These are phyloP conservation scores for Boeremia exigua DNA, from an alignment of 2,329 filamentous ascomycete genomes.

Conservation along the genomic window DNA sequence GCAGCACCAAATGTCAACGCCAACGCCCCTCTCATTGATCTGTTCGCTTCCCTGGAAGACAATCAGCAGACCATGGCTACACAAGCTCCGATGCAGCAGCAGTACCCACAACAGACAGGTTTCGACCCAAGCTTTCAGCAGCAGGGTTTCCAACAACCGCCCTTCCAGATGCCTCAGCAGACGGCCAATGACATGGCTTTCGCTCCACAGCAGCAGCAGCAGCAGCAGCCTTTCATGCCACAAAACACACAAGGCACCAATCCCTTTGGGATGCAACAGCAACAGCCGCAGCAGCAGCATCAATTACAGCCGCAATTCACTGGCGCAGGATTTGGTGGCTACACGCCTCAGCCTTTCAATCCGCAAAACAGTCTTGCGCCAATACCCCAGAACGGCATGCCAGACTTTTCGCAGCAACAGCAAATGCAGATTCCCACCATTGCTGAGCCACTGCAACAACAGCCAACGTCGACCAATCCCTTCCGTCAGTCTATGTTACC, in stretches of 20 bases:
- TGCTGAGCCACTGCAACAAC: conserved; percentile 54
- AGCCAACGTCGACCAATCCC: conserved; percentile 77
- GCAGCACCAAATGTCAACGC: conserved; percentile 19
- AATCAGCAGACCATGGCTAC: conserved; percentile 46
- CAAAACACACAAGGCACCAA: conserved; percentile 71
- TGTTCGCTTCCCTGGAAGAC: conserved; percentile 43
- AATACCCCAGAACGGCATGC: conserved; percentile 58
- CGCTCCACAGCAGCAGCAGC: conserved; percentile 34
- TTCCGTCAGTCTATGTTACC: conserved; percentile 89
- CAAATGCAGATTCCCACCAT: conserved; percentile 40
- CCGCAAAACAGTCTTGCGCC: conserved; percentile 52
- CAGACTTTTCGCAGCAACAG: conserved; percentile 51
- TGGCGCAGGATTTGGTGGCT: conserved; percentile 84
- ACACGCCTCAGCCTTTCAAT: conserved; percentile 67
- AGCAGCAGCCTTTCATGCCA: conserved; percentile 62
- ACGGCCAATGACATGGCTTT: conserved; percentile 34
- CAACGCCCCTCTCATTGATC: conserved; percentile 42
- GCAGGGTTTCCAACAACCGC: conserved; percentile 27
- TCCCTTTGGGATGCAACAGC: conserved; percentile 82
- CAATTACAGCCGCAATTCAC: conserved; percentile 68
- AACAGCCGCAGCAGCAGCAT: conserved; percentile 56
- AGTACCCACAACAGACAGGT: conserved; percentile 41
- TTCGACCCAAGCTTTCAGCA: conserved; percentile 30
- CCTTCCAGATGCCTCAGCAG: conserved; percentile 52
- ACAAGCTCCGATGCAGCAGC: conserved; percentile 43